Evolutionary conservation across 129 eudicot species (phyloP).

Genomic region (Rutidosis leptorrhynchoides): DNA sequence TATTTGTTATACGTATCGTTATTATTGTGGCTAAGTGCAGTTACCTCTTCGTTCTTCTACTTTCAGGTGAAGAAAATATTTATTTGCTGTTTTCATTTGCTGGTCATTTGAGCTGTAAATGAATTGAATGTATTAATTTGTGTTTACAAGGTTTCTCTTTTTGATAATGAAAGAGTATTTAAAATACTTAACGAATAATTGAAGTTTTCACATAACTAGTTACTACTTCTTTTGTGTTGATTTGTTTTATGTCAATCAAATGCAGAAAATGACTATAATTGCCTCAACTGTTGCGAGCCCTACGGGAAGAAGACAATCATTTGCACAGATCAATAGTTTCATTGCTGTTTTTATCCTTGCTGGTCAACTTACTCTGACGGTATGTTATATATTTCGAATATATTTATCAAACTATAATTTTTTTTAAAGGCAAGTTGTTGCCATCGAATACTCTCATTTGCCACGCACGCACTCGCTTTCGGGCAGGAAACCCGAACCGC

Average conservation of each 20-base stretch:
- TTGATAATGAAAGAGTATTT: neutral
- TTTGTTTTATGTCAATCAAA: neutral
- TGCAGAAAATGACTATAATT: conserved; percentile 84
- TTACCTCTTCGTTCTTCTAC: conserved; percentile 83
- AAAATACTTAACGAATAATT: neutral
- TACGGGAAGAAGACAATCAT: conserved; percentile 66
- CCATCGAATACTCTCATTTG: no score
- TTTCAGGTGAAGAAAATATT: conserved; percentile 59
- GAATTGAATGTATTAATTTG: conserved; percentile 2
- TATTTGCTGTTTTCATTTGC: neutral
- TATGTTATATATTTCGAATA: conserved; percentile 30
- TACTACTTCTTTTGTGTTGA: conserved; percentile 15
- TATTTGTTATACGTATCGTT: conserved; percentile 68
- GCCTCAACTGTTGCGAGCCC: conserved; percentile 70
- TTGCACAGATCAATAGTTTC: conserved; percentile 90
- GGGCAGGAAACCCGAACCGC: no score
- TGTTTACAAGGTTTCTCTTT: neutral
- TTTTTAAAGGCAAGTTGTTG: no score
- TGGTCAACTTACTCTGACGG: conserved; percentile 92
- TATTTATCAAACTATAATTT: conserved; percentile 2
- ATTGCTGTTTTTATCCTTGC: conserved; percentile 89
- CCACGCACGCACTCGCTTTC: no score
- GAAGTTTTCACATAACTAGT: conserved; percentile 1
- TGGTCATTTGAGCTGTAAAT: neutral
- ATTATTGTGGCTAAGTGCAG: conserved; percentile 83